These are phyloP conservation scores for Globisporangium megalacanthum DNA, from an alignment of 352 stramenopile genomes.

Conservation along the genomic window DNA sequence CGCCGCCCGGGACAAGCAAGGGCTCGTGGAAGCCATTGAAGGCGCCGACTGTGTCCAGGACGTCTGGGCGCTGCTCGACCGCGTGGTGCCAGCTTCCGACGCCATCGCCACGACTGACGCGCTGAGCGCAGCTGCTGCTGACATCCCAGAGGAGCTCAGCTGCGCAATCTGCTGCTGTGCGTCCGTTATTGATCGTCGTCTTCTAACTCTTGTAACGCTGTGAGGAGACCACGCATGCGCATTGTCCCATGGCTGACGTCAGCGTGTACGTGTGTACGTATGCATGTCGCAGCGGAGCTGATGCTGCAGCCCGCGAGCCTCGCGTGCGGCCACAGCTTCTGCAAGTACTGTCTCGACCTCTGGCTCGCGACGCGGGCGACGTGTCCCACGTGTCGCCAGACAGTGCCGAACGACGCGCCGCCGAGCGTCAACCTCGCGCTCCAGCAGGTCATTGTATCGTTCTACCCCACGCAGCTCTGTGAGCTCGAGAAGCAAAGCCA, in stretches of 20 bases:
- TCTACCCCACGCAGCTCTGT: slow-evolving; percentile 25
- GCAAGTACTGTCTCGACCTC: slow-evolving; percentile 34
- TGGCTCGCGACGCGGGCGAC: slow-evolving; percentile 32
- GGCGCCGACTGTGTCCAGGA: slow-evolving; percentile 10
- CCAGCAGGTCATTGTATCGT: slow-evolving; percentile 22
- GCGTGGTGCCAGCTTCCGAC: background rate
- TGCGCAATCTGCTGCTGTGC: slow-evolving; percentile 40
- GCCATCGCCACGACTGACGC: background rate
- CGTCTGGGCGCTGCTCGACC: slow-evolving; percentile 8
- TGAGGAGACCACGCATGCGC: too few species aligned
- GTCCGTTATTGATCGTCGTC: background rate
- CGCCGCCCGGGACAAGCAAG: slow-evolving; percentile 6
- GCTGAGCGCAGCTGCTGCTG: background rate
- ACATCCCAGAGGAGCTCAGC: slow-evolving; percentile 24
- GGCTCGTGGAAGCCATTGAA: slow-evolving; percentile 14
- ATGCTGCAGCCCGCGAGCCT: slow-evolving; percentile 41
- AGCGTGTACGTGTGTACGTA: background rate
- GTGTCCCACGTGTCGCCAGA: slow-evolving; percentile 33
- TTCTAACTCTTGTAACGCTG: too few species aligned
- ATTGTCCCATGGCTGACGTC: too few species aligned
- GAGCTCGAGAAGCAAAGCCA: slow-evolving; percentile 25
- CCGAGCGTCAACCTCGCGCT: slow-evolving; percentile 30
- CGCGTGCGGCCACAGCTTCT: slow-evolving; percentile 41
- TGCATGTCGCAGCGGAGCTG: slow-evolving; percentile 22
- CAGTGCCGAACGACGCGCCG: background rate